phyloP scores from a whole-genome alignment of 345 rosid species.

The Syzygium aromaticum region DNA sequence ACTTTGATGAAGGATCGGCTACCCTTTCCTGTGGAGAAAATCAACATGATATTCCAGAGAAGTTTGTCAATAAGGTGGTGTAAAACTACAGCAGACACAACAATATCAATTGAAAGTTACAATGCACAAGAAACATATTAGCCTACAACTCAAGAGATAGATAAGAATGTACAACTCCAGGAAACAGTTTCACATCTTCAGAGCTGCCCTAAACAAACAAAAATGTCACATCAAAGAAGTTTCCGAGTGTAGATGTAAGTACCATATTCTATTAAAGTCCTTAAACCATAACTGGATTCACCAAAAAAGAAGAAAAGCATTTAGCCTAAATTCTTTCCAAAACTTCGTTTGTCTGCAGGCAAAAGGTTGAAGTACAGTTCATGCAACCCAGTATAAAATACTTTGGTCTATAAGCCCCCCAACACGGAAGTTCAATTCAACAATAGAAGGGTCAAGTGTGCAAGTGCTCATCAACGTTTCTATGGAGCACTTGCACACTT shows the following conservation, averaged over 20 bases:
- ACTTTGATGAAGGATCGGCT: conserved; percentile 28
- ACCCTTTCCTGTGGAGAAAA: conserved; percentile 48
- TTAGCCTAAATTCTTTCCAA: background rate
- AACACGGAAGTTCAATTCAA: background rate
- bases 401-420: background rate
- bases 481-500: background rate
- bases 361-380: background rate
- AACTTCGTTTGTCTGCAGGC: background rate
- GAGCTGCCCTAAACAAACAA: background rate
- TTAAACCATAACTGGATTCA: background rate
- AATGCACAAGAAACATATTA: background rate
- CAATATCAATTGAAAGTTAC: background rate
- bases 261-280: background rate
- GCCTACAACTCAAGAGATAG: background rate
- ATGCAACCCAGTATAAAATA: background rate
- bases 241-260: background rate
- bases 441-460: background rate
- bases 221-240: background rate
- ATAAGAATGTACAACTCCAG: background rate
- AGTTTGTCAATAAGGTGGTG: background rate
- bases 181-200: background rate
- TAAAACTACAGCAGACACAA: background rate
- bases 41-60: background rate
- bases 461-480: too few relatives aligned
- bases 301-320: background rate